Conservation (phyloP, 2,329 filamentous ascomycete genomes). For the Neobulgaria alba region DNA sequence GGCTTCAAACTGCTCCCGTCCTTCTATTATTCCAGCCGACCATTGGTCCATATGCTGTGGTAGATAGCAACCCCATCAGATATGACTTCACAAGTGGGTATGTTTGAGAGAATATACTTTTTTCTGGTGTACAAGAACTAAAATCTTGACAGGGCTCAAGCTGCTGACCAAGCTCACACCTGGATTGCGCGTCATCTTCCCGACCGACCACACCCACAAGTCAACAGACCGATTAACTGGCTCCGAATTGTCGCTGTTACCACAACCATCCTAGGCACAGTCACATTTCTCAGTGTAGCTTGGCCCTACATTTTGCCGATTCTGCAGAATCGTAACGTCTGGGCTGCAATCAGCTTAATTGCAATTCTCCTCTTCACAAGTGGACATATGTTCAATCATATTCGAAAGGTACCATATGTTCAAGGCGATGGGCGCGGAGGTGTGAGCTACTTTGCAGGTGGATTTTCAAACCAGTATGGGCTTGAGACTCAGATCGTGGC, state of each 20-base stretch:
- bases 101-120: constrained; percentile 24
- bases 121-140: constrained; percentile 6
- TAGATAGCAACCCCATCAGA: constrained; percentile 60
- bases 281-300: constrained; percentile 62
- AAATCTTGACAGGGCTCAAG: constrained; percentile 47
- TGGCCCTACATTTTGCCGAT: constrained; percentile 75
- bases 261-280: constrained; percentile 58
- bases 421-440: constrained; percentile 76
- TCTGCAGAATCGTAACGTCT: constrained; percentile 83
- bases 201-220: constrained; percentile 65
- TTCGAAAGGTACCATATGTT: constrained; percentile 91
- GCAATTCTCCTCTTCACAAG: constrained; percentile 86
- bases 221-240: constrained; percentile 84
- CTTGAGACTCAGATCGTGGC: constrained; percentile 94
- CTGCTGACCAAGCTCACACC: constrained; percentile 67
- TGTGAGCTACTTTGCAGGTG: constrained; percentile 79
- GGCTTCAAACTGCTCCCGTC: constrained; percentile 89
- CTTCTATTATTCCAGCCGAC: constrained; percentile 84
- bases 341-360: constrained; percentile 85
- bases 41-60: constrained; percentile 65
- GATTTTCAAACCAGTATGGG: constrained; percentile 90
- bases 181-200: constrained; percentile 77
- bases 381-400: constrained; percentile 99
- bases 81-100: constrained; percentile 82
- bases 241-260: constrained; percentile 60